Percentiles rank a stretch among this genome's conserved stretches.
These are phyloP conservation scores for Xerocomellus amylosporus DNA, from an alignment of 768 basidiomycete species.

Conservation along the genomic window DNA sequence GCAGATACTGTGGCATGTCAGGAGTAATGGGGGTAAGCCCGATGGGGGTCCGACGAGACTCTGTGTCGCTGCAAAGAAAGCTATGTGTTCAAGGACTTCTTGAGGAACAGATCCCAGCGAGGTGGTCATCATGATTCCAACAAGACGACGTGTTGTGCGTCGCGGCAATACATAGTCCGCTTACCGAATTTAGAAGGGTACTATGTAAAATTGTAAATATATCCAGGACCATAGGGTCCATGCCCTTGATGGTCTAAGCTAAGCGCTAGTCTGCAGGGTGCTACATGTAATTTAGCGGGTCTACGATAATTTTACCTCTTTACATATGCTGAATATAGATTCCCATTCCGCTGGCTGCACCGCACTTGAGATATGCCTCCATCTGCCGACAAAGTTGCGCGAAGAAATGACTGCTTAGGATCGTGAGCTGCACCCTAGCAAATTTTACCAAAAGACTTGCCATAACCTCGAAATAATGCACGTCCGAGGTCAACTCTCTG, in stretches of 20 bases:
- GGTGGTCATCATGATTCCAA: slow-evolving; percentile 15
- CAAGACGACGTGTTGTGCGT: no score
- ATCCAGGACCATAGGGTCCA: not conserved
- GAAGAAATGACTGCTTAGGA: slow-evolving; percentile 43
- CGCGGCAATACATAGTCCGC: not conserved
- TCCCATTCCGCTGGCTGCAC: slow-evolving; percentile 44
- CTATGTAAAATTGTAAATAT: not conserved
- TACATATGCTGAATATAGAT: slow-evolving; percentile 51
- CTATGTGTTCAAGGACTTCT: slow-evolving; percentile 79
- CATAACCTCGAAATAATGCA: slow-evolving; percentile 47
- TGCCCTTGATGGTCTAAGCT: not conserved
- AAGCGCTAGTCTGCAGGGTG: not conserved
- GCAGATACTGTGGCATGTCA: slow-evolving; percentile 47
- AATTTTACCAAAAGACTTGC: slow-evolving; percentile 25
- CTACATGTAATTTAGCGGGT: not conserved
- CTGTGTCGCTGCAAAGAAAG: slow-evolving; percentile 57
- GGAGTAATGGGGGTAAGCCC: slow-evolving; percentile 53
- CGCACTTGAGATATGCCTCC: slow-evolving; percentile 36
- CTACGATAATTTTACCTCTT: slow-evolving; percentile 29
- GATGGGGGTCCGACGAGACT: slow-evolving; percentile 59
- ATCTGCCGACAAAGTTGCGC: slow-evolving; percentile 51
- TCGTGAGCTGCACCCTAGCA: slow-evolving; percentile 6
- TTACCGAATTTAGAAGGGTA: slow-evolving; percentile 8
- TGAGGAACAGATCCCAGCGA: slow-evolving; percentile 57
- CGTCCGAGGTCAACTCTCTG: slow-evolving; percentile 33